A percentile compares a stretch with the other conserved stretches of the same genome.
Conservation (phyloP, 768 basidiomycete species). For the Termitomyces heimii region DNA sequence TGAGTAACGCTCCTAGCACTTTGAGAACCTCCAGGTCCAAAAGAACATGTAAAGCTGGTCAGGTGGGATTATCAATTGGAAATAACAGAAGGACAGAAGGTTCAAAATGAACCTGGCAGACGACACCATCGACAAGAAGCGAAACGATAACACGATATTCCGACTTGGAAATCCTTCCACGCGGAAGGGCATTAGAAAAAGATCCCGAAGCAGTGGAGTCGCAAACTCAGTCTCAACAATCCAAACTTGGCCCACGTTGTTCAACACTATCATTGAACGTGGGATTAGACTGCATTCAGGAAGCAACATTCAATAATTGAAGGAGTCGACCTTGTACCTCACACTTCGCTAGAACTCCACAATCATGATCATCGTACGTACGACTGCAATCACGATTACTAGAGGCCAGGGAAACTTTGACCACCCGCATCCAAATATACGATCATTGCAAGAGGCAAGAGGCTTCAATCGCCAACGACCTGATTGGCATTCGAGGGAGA, state of each 20-base stretch:
- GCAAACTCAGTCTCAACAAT: conserved; percentile 34
- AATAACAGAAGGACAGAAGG: conserved; percentile 10
- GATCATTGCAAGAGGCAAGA: conserved; percentile 45
- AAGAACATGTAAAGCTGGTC: conserved; percentile 71
- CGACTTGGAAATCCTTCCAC: conserved; percentile 51
- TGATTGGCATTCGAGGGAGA: conserved; percentile 9
- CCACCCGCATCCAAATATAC: conserved; percentile 59
- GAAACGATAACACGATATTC: conserved; percentile 56
- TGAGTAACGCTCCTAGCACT: conserved; percentile 61
- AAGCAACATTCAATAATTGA: conserved; percentile 1
- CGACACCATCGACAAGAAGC: conserved; percentile 53
- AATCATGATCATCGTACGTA: conserved; percentile 70
- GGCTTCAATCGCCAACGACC: conserved; percentile 12
- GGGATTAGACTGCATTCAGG: not conserved
- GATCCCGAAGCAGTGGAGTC: conserved; percentile 33
- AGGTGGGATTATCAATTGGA: conserved; percentile 16
- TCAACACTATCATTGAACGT: conserved; percentile 71
- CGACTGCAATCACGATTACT: conserved; percentile 54
- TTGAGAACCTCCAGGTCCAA: conserved; percentile 69
- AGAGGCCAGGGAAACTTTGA: conserved; percentile 67
- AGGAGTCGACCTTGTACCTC: conserved; percentile 23
- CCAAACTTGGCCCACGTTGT: conserved; percentile 65
- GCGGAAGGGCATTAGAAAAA: conserved; percentile 52
- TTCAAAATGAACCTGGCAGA: conserved; percentile 48
- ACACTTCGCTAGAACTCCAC: conserved; percentile 68